Percentiles rank a stretch among this genome's conserved stretches.
Conservation (phyloP, 129 eudicot genomes). For the Flaveria brownii region DNA sequence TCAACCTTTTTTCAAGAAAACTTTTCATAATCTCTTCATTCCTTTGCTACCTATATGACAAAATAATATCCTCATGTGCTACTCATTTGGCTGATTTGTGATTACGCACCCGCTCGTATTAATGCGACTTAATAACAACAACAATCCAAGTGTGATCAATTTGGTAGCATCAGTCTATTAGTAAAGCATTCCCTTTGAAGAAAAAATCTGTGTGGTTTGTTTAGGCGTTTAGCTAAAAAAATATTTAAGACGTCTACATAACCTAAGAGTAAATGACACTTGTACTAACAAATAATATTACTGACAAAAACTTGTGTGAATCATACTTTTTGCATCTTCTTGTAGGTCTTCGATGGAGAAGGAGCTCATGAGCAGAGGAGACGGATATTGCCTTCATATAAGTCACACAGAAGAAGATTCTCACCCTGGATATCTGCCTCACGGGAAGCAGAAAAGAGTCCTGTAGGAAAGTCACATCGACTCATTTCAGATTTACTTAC, state of each 20-base stretch:
- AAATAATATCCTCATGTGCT: no score
- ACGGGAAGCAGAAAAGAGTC: conserved; percentile 26
- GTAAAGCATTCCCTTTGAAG: no score
- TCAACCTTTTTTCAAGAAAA: no score
- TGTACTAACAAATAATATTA: background rate
- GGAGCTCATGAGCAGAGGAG: conserved; percentile 79
- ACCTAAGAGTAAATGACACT: background rate
- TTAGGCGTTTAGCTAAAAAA: background rate
- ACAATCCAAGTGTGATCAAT: no score
- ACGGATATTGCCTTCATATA: conserved; percentile 75
- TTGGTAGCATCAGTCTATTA: no score
- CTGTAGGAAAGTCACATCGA: conserved; percentile 47
- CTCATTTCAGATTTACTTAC: conserved; percentile 54
- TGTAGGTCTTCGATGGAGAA: conserved; percentile 90
- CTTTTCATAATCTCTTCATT: no score
- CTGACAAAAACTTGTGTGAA: background rate
- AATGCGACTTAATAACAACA: no score
- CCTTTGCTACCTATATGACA: no score
- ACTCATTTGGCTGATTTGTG: no score
- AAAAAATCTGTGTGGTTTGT: background rate
- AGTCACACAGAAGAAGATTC: conserved; percentile 68
- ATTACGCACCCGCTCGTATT: no score
- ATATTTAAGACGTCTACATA: background rate
- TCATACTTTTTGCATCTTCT: conserved; percentile 7
- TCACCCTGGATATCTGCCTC: conserved; percentile 34